phyloP scores from a whole-genome alignment of 345 rosid genomes.

The Geranium rotundifolium region DNA sequence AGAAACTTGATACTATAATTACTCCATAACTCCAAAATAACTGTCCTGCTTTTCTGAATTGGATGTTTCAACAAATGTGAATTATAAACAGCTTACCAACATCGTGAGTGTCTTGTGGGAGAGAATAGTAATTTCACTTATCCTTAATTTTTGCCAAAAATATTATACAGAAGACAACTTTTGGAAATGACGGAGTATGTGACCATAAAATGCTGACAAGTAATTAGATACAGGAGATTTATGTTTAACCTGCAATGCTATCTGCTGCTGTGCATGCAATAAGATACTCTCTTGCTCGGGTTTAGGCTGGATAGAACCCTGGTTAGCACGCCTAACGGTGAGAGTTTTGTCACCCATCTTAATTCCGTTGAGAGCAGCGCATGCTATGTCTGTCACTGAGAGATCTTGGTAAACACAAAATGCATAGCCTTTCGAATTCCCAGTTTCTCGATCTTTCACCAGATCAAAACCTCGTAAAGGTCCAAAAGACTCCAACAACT shows the following conservation, averaged over 20 bases:
- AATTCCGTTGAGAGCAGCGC: slow-evolving; percentile 89
- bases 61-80: too few relatives aligned
- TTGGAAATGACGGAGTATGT: too few relatives aligned
- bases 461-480: slow-evolving; percentile 81
- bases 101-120: too few relatives aligned
- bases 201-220: background rate
- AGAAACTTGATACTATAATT: too few relatives aligned
- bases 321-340: slow-evolving; percentile 90
- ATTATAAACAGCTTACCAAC: too few relatives aligned
- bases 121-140: too few relatives aligned
- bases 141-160: too few relatives aligned
- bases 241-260: slow-evolving; percentile 79
- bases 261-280: slow-evolving; percentile 92
- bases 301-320: slow-evolving; percentile 77
- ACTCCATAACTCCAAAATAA: too few relatives aligned
- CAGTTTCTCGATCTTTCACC: slow-evolving; percentile 87
- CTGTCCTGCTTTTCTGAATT: too few relatives aligned
- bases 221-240: background rate
- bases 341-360: slow-evolving; percentile 99
- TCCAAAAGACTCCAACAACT: slow-evolving; percentile 89
- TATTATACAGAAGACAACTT: too few relatives aligned
- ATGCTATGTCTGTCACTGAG: slow-evolving; percentile 93
- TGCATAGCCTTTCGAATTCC: slow-evolving; percentile 89
- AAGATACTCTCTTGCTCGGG: slow-evolving; percentile 88
- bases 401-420: slow-evolving; percentile 92